Percentiles rank a stretch among this genome's conserved stretches.
These are phyloP conservation scores for Onygenales sp. DNA, from an alignment of 2,329 filamentous ascomycete species.

Conservation along the genomic window DNA sequence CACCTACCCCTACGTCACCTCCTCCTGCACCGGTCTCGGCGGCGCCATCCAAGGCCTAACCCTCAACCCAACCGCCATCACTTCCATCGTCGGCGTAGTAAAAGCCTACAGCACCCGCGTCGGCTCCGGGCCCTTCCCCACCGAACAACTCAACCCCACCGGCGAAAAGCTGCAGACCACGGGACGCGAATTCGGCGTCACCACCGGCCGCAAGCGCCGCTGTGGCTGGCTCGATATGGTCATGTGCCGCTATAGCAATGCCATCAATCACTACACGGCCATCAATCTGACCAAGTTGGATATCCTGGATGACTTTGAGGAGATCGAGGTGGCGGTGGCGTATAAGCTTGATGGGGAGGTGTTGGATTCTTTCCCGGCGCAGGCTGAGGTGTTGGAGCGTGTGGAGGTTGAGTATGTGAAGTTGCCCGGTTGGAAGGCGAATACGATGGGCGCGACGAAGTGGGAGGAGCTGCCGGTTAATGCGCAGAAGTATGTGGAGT, in stretches of 20 bases:
- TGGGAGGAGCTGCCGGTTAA: slow-evolving; percentile 50
- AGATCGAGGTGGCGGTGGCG: slow-evolving; percentile 51
- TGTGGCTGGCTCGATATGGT: slow-evolving; percentile 59
- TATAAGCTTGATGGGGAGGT: slow-evolving; percentile 45
- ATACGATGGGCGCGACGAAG: slow-evolving; percentile 47
- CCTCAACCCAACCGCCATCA: slow-evolving; percentile 47
- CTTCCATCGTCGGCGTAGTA: slow-evolving; percentile 52
- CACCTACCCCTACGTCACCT: slow-evolving; percentile 42
- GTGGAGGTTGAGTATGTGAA: slow-evolving; percentile 51
- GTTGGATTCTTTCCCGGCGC: slow-evolving; percentile 49
- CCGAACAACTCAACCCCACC: slow-evolving; percentile 48
- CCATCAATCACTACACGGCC: slow-evolving; percentile 43
- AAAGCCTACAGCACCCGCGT: slow-evolving; percentile 57
- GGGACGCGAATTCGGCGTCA: slow-evolving; percentile 48
- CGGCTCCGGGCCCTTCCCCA: slow-evolving; percentile 53
- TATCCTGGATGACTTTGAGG: slow-evolving; percentile 53
- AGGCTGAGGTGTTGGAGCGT: slow-evolving; percentile 42
- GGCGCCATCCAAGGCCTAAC: slow-evolving; percentile 50
- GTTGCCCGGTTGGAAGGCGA: slow-evolving; percentile 52
- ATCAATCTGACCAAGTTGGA: slow-evolving; percentile 59
- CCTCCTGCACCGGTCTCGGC: slow-evolving; percentile 38
- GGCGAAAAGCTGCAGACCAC: slow-evolving; percentile 49
- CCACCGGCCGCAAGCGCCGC: slow-evolving; percentile 52
- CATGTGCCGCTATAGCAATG: slow-evolving; percentile 52
- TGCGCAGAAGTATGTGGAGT: slow-evolving; percentile 52